Conservation (phyloP, 2,329 filamentous ascomycete species). For the Fusarium buharicum region DNA sequence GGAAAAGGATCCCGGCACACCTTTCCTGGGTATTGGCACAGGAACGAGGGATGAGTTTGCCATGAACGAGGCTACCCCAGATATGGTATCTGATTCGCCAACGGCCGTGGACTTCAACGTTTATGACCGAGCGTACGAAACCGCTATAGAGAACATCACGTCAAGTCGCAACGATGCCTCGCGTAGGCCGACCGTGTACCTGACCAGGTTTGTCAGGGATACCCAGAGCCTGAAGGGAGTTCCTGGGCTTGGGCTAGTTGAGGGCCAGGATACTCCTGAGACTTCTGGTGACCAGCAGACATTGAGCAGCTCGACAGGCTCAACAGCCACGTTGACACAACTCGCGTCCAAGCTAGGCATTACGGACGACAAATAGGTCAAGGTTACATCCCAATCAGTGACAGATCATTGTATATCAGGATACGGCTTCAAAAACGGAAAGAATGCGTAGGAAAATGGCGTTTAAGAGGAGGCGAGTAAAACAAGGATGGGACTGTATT, state of each 20-base stretch:
- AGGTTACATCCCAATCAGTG: not conserved
- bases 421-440: conserved; percentile 8
- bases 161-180: conserved; percentile 49
- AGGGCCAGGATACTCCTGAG: conserved; percentile 36
- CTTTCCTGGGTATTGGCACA: conserved; percentile 81
- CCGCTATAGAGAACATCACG: conserved; percentile 78
- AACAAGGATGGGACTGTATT: not conserved
- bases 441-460: conserved; percentile 1
- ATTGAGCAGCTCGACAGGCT: conserved; percentile 22
- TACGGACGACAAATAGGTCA: conserved; percentile 19
- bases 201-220: conserved; percentile 61
- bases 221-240: conserved; percentile 55
- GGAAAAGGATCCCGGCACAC: conserved; percentile 67
- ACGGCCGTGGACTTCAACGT: conserved; percentile 86
- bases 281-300: conserved; percentile 12
- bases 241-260: conserved; percentile 44
- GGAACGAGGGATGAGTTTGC: conserved; percentile 63
- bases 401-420: not conserved
- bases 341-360: conserved; percentile 40
- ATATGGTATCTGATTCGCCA: conserved; percentile 83
- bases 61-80: conserved; percentile 52
- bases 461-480: conserved; percentile 9
- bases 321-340: conserved; percentile 37
- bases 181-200: conserved; percentile 58
- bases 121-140: conserved; percentile 86